These are phyloP conservation scores for Alternaria arborescens DNA, from an alignment of 2,329 filamentous ascomycete genomes.

Conservation along the genomic window DNA sequence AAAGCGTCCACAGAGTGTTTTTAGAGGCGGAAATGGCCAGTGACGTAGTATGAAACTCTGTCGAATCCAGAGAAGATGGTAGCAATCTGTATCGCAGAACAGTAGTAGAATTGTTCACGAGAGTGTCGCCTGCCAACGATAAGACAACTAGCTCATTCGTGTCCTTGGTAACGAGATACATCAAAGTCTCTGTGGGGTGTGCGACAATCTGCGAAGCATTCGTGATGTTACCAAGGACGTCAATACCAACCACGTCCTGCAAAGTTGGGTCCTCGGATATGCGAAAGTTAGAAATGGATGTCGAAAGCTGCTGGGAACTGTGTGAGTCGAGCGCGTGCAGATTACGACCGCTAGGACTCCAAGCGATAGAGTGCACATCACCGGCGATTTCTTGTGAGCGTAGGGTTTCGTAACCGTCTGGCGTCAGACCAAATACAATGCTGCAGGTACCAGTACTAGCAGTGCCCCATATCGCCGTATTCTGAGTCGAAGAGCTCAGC, in stretches of 20 bases:
- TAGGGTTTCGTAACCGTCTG: slow-evolving; percentile 23
- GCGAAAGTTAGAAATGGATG: slow-evolving; percentile 33
- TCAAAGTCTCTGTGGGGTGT: slow-evolving; percentile 25
- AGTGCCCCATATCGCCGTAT: slow-evolving; percentile 29
- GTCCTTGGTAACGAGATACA: slow-evolving; percentile 31
- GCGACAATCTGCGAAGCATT: slow-evolving; percentile 29
- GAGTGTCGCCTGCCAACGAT: slow-evolving; percentile 9
- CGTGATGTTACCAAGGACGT: slow-evolving; percentile 27
- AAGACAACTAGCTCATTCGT: slow-evolving; percentile 33
- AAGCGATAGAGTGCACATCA: slow-evolving; percentile 34
- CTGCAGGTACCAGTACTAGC: slow-evolving; percentile 35
- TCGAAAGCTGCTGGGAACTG: slow-evolving; percentile 16
- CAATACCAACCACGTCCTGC: slow-evolving; percentile 21
- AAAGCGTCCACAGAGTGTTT: slow-evolving; percentile 31
- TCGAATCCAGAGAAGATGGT: slow-evolving; percentile 20
- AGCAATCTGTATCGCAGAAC: slow-evolving; percentile 19
- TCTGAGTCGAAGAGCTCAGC: slow-evolving; percentile 20
- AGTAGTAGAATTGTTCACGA: background rate
- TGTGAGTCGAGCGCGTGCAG: slow-evolving; percentile 32
- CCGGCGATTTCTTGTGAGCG: slow-evolving; percentile 30
- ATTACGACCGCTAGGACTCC: slow-evolving; percentile 29
- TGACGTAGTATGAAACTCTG: slow-evolving; percentile 22
- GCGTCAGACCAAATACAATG: slow-evolving; percentile 27
- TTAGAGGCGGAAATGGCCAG: slow-evolving; percentile 30
- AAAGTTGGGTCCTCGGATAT: slow-evolving; percentile 12